Evolutionary conservation across 1,284 basidiomycete species (phyloP).

Genomic region (Papiliotrema terrestris): DNA sequence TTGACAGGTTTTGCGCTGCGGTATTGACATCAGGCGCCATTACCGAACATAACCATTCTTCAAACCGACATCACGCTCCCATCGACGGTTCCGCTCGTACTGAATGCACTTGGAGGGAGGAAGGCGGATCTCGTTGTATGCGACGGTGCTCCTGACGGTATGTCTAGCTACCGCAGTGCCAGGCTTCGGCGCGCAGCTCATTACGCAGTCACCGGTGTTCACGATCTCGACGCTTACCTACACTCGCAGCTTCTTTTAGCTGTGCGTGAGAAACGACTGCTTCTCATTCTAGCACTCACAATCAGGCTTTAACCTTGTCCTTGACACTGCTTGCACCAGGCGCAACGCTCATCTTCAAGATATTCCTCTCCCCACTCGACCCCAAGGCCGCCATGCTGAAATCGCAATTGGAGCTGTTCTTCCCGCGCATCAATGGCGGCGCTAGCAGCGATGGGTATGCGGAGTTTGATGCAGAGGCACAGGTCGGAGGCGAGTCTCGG

Average conservation of each 20-base stretch:
- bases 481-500: background rate
- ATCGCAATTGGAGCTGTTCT: slow-evolving; percentile 52
- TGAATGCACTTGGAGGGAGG: slow-evolving; percentile 51
- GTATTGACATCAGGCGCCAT: slow-evolving; percentile 49
- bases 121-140: slow-evolving; percentile 57
- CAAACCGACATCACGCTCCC: slow-evolving; percentile 57
- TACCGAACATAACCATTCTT: slow-evolving; percentile 54
- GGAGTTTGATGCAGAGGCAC: slow-evolving; percentile 19
- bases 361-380: slow-evolving; percentile 53
- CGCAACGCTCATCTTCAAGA: slow-evolving; percentile 58
- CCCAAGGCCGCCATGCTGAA: slow-evolving; percentile 50
- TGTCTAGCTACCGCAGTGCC: slow-evolving; percentile 8
- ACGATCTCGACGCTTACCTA: slow-evolving; percentile 58
- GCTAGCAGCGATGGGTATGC: slow-evolving; percentile 13
- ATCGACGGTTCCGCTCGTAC: slow-evolving; percentile 53
- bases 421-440: slow-evolving; percentile 31
- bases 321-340: slow-evolving; percentile 53
- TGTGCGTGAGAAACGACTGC: slow-evolving; percentile 27
- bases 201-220: slow-evolving; percentile 55
- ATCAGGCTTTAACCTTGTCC: slow-evolving; percentile 54
- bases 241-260: slow-evolving; percentile 57
- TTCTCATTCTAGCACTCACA: background rate
- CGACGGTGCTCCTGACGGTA: slow-evolving; percentile 58
- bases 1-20: background rate
- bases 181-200: background rate